Evolutionary conservation across 73 alveolate species (phyloP).

Genomic region (Paramecium sonneborni): DNA sequence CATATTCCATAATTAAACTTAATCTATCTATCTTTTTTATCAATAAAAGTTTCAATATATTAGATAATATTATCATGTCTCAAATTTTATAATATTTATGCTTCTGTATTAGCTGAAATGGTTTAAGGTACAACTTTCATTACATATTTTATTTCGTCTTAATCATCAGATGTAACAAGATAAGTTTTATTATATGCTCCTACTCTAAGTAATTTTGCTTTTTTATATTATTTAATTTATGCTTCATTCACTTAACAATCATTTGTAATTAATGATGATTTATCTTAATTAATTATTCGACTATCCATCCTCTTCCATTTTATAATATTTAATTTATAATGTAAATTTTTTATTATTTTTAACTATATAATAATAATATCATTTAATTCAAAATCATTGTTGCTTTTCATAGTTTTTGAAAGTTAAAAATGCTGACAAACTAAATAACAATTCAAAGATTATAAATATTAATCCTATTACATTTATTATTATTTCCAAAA

Average conservation of each 20-base stretch:
- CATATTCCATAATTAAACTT: slow-evolving; percentile 85
- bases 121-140: slow-evolving; percentile 37
- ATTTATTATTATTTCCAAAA: background rate
- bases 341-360: background rate
- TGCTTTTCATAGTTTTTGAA: slow-evolving; percentile 12
- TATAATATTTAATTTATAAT: background rate
- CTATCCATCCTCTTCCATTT: background rate
- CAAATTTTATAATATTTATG: background rate
- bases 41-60: slow-evolving; percentile 14
- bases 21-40: slow-evolving; percentile 57
- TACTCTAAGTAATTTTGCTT: slow-evolving; percentile 69
- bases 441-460: background rate
- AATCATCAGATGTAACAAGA: slow-evolving; percentile 67
- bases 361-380: background rate
- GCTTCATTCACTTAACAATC: background rate
- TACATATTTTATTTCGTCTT: slow-evolving; percentile 1
- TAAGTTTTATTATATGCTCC: slow-evolving; percentile 74
- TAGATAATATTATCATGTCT: slow-evolving; percentile 41
- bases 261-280: background rate
- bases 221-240: slow-evolving; percentile 5
- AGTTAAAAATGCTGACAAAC: slow-evolving; percentile 7
- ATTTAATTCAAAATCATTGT: background rate
- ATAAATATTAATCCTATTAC: background rate
- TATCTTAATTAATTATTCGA: background rate
- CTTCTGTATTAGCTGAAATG: background rate